Base-by-base conservation (phyloP, 768 basidiomycete genomes). In the Pulveroboletus ravenelii region DNA sequence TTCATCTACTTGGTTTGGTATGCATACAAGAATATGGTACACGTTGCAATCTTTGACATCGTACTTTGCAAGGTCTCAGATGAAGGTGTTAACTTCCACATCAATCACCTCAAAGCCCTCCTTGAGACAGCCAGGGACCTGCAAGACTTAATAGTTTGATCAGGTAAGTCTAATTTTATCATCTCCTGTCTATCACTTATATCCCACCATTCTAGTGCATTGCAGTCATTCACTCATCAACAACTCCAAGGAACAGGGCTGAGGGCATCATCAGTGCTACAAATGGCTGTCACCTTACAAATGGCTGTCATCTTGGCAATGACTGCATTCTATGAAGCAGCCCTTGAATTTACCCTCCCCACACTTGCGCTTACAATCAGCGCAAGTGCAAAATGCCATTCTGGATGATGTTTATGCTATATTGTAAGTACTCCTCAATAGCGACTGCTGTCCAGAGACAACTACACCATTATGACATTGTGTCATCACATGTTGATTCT, bases 1-100 rank as follows among this genome's bases (percentile, higher is more conserved):
- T 97, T 17, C 93, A 97, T 68, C 72, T 94, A 15, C 72, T 93
- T 45, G 93, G 93, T 52, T 74, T 95, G 62, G 89, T 94, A 65
- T 46, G 79, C 70, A 40, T 2, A 17, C 20, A 15, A 34, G 30
- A n/a, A 18, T 32, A 6, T 9, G 12, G 10, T 50, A 34, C 34
- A 23, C 17, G 23, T 29, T 32, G 7, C 41, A 9, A 25, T 18
- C 13, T 8, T 37, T 63, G 50, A 63, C 38, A 10, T 12, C n/a
- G 10, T 5, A 23, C 10, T 25, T 13, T 20, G 9, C 3, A 58
- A 93, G 89, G 75, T 93, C 46, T 95, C 93, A 13, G 93, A 97
- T 57, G 93, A 93, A 29, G 93, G 93, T 59, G 93, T 96, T n/a
- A 93, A 95, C 73, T 95, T 93, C 1, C 93, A 95, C 69, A 95